Evolutionary conservation across 2,329 filamentous ascomycete genomes (phyloP).

Genomic region (Apiospora koreana): DNA sequence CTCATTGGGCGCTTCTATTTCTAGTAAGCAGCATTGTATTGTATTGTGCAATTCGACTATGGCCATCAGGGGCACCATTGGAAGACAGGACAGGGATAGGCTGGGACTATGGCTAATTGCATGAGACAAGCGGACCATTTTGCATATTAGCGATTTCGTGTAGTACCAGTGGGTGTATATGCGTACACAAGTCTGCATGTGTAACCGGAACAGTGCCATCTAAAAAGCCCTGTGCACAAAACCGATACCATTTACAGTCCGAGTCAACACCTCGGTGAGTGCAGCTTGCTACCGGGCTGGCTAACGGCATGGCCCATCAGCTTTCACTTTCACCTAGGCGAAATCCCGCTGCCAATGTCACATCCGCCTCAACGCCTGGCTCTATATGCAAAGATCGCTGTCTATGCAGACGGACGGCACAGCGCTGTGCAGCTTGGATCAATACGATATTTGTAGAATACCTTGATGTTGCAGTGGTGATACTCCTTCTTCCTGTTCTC

Average conservation of each 20-base stretch:
- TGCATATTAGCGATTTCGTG: conserved; percentile 30
- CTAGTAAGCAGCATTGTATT: neutral
- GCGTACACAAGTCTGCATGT: conserved; percentile 23
- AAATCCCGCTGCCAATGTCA: neutral
- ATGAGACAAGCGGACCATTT: conserved; percentile 33
- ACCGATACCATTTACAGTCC: neutral
- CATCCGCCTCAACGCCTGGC: neutral
- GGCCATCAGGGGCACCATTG: neutral
- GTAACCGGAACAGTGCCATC: conserved; percentile 22
- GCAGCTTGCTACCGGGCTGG: conserved; percentile 3
- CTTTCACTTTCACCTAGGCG: neutral
- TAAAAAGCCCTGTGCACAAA: conserved; percentile 16
- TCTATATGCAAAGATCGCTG: neutral
- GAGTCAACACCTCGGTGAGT: neutral
- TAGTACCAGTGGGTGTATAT: conserved; percentile 23
- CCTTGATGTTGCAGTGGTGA: neutral
- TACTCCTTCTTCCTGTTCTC: neutral
- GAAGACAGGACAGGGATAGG: neutral
- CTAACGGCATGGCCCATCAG: neutral
- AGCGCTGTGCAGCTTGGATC: neutral
- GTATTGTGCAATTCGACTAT: neutral
- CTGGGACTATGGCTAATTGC: conserved; percentile 20
- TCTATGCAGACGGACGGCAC: neutral
- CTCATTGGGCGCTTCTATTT: neutral
- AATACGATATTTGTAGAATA: neutral